These are phyloP conservation scores for Heteromeles arbutifolia DNA, from an alignment of 306 rosid species.

Conservation along the genomic window DNA sequence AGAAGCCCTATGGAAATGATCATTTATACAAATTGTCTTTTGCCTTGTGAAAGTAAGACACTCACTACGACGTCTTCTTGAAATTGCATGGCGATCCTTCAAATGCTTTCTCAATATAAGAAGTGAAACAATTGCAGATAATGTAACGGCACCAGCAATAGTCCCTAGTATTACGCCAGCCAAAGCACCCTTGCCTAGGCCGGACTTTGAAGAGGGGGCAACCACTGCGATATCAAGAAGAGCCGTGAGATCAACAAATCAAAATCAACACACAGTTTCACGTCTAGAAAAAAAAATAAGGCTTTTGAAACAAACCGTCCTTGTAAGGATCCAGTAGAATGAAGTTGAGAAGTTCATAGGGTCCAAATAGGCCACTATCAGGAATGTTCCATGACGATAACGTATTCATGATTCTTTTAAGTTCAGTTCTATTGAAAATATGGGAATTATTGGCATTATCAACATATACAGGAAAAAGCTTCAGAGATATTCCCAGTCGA, in stretches of 20 bases:
- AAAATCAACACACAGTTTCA: not conserved
- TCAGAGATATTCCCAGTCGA: constrained; percentile 61
- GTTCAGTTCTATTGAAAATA: constrained; percentile 49
- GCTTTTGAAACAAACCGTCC: constrained; percentile 47
- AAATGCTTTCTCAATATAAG: constrained; percentile 42
- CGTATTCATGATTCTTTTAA: constrained; percentile 38
- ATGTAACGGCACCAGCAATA: constrained; percentile 52
- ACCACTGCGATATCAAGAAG: constrained; percentile 38
- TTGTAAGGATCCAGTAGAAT: constrained; percentile 39
- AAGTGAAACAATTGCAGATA: constrained; percentile 61
- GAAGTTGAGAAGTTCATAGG: constrained; percentile 61
- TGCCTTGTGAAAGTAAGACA: constrained; percentile 14
- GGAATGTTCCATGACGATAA: constrained; percentile 63
- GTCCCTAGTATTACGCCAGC: constrained; percentile 68
- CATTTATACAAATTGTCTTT: not conserved
- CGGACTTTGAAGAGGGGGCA: constrained; percentile 23
- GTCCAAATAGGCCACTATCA: constrained; percentile 59
- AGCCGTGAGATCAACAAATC: constrained; percentile 15
- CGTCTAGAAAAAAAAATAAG: constrained; percentile 8
- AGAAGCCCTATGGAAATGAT: not conserved
- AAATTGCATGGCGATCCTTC: constrained; percentile 29
- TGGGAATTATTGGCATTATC: constrained; percentile 4
- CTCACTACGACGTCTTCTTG: constrained; percentile 69
- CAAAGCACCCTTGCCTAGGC: constrained; percentile 59
- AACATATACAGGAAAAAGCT: constrained; percentile 53